Evolutionary conservation across 2,329 filamentous ascomycete species (phyloP), one percentile per base, ranked within the genome.

Genomic region (Exophiala xenobiotica): DNA sequence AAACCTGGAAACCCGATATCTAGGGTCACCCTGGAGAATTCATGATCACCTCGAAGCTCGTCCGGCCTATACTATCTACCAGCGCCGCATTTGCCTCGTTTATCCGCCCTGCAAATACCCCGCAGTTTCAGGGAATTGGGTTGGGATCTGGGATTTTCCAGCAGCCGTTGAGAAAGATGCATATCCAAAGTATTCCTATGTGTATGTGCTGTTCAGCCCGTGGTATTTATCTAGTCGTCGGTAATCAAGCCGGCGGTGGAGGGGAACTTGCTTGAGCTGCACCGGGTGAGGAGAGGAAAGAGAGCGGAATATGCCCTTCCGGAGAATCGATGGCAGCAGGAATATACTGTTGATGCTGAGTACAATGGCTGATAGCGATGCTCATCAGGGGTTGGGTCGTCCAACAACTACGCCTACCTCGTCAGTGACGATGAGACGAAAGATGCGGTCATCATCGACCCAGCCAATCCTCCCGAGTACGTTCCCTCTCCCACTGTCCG

Each of bases 101-200:
- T 31, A 47, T 58, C 12, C 53, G 51, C 12, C 55, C 52, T 27
- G 52, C 37, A 18, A 51, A 55, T 51, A 55, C 52, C 49, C 55
- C 55, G 48, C 55, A 53, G 19, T 22, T 53, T 27, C 40, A 24
- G 31, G 37, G 31, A 27, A 8, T 22, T 27, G 31, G 24, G 31
- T 24, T 54, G 20, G 47, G 33, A 23, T 35, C 31, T 5, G n/a
- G 18, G 9, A 4, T 6, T 3, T 3, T 31, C 4, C 49, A 53
- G 43, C 51, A 50, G 52, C 49, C 49, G 6, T 38, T 43, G 16
- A 52, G 49, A 40, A 58, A 55, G 42, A 78, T 78, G 75, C 75
- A 78, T 71, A 68, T 78, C 57, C 70, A 74, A 58, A 75, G 74
- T 33, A 76, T 78, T 68, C 75, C 75, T 14, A 78, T 78, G 75